Conservation (phyloP, 2,329 filamentous ascomycete species). For the Aspergillus clavatus region DNA sequence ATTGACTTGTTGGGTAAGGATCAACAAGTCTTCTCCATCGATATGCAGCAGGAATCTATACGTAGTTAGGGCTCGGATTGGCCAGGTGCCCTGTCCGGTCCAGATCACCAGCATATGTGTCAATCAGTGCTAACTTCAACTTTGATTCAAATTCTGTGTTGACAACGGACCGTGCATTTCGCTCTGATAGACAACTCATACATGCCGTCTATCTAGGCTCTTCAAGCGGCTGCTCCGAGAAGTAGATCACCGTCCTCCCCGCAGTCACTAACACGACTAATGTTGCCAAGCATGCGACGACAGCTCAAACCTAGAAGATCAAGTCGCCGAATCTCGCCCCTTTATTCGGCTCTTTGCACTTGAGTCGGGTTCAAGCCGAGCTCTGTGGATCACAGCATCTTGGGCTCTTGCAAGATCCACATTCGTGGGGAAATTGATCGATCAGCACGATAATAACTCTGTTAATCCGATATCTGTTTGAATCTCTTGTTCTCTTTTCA, state of each 20-base stretch:
- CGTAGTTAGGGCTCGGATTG: neutral
- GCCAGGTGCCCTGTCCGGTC: neutral
- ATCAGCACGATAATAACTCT: neutral
- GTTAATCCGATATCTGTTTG: neutral
- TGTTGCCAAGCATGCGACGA: neutral
- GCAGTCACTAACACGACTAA: neutral
- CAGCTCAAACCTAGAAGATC: neutral
- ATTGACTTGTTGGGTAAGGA: neutral
- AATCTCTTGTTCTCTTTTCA: neutral
- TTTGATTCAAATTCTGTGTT: neutral
- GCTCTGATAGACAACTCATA: neutral
- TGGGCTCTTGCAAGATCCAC: neutral
- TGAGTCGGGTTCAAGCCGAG: neutral
- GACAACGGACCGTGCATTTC: neutral
- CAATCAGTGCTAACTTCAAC: neutral
- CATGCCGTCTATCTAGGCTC: neutral
- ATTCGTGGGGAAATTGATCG: neutral
- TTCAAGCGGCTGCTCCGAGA: neutral
- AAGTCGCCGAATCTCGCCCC: neutral
- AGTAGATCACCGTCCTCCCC: neutral
- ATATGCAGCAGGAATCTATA: neutral
- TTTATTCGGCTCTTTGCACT: neutral
- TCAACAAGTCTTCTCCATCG: neutral
- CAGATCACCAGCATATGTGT: neutral
- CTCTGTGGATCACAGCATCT: neutral